Conservation (phyloP, 495 filamentous ascomycete species). For the Neurospora terricola region DNA sequence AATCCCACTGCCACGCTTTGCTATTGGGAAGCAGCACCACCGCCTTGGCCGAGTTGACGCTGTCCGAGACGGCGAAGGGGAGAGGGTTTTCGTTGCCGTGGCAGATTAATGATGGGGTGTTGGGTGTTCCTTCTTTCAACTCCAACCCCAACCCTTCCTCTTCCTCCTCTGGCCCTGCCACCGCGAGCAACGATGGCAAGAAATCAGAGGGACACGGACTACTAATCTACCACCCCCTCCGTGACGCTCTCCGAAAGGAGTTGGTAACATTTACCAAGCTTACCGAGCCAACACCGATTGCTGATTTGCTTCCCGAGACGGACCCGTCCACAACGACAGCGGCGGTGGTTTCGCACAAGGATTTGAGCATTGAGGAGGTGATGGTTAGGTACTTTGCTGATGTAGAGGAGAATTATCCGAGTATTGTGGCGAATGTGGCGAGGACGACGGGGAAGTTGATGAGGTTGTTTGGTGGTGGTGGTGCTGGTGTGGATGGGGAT, state of each 20-base stretch:
- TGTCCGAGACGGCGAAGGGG: conserved; percentile 84
- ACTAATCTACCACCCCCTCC: conserved; percentile 35
- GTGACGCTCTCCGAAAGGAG: conserved; percentile 76
- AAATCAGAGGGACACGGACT: neutral
- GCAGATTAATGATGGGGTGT: conserved; percentile 62
- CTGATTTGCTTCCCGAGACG: conserved; percentile 6
- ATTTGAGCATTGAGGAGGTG: conserved; percentile 80
- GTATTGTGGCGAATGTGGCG: conserved; percentile 89
- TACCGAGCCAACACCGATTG: conserved; percentile 19
- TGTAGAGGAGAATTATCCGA: conserved; percentile 81
- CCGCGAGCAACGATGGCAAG: neutral
- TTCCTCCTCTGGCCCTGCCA: neutral
- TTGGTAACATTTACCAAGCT: conserved; percentile 51
- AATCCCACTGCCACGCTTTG: conserved; percentile 52
- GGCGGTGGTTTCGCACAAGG: conserved; percentile 52
- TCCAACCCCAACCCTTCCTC: conserved; percentile 14
- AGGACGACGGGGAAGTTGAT: conserved; percentile 72
- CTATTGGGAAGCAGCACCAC: conserved; percentile 84
- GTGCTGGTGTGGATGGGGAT: neutral
- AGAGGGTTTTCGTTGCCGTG: conserved; percentile 73
- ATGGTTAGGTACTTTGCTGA: conserved; percentile 81
- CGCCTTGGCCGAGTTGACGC: conserved; percentile 72
- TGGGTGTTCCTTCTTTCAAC: conserved; percentile 33
- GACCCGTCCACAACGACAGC: conserved; percentile 14
- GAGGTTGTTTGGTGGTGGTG: conserved; percentile 8